phyloP scores from a whole-genome alignment of 2,329 filamentous ascomycete genomes.

The Neopestalotiopsis rosae region DNA sequence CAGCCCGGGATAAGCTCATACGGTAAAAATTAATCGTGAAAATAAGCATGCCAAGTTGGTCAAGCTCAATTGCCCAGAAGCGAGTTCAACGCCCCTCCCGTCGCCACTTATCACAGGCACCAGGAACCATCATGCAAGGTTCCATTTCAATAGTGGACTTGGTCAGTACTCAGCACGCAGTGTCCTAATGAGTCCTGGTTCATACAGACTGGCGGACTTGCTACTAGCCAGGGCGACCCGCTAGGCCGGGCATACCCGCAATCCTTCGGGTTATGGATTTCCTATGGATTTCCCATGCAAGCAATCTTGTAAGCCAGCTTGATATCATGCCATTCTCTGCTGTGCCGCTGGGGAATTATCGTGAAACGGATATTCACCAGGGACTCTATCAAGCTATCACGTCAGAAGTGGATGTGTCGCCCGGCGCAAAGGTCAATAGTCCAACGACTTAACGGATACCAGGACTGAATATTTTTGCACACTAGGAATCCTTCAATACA shows the following conservation, averaged over 20 bases:
- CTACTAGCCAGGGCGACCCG: not conserved
- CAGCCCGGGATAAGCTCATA: not conserved
- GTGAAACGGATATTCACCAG: not conserved
- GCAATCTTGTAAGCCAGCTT: not conserved
- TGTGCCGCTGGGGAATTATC: not conserved
- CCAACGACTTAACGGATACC: not conserved
- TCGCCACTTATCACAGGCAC: not conserved
- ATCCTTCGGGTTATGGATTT: not conserved
- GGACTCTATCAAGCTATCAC: not conserved
- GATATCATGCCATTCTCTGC: not conserved
- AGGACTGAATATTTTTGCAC: not conserved
- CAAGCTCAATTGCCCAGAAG: not conserved
- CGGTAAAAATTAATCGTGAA: not conserved
- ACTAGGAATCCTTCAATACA: not conserved
- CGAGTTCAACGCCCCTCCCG: not conserved
- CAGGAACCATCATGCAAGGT: not conserved
- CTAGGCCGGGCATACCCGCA: not conserved
- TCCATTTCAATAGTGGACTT: not conserved
- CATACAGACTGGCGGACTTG: too few species aligned
- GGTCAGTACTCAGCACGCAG: not conserved
- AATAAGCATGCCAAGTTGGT: not conserved
- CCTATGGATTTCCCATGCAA: not conserved
- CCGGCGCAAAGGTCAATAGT: not conserved
- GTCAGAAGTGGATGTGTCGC: not conserved
- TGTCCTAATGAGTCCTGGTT: not conserved